phyloP scores from a whole-genome alignment of 202 grass and related monocot species.

The Hordeum pubiflorum region DNA sequence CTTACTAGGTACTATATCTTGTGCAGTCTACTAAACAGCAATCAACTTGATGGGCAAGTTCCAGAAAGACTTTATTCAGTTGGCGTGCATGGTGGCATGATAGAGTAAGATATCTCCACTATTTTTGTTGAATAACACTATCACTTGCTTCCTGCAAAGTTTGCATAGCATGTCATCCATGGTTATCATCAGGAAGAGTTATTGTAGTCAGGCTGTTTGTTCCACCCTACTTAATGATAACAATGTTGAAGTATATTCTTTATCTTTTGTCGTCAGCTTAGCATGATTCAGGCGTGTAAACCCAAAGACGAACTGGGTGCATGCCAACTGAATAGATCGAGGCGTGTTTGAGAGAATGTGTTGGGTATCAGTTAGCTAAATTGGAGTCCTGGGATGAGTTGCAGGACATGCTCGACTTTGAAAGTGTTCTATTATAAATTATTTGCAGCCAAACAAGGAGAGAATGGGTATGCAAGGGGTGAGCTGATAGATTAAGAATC shows the following conservation, averaged over 20 bases:
- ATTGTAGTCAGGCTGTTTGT: not conserved
- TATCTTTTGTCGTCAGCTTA: not conserved
- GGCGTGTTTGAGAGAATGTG: not conserved
- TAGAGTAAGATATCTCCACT: conserved; percentile 66
- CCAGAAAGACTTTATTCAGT: conserved; percentile 90
- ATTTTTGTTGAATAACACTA: not conserved
- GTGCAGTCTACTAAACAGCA: conserved; percentile 80
- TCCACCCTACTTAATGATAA: not conserved
- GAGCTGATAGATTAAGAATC: not conserved
- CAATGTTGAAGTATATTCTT: not conserved
- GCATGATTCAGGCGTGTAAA: not conserved
- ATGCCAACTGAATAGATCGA: not conserved
- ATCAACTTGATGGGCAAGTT: conserved; percentile 89
- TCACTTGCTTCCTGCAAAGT: not conserved
- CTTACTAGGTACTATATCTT: conserved; percentile 12
- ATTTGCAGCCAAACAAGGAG: not conserved
- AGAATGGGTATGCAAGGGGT: not conserved
- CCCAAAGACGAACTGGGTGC: not conserved
- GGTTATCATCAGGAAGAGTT: not conserved
- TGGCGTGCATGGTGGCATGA: conserved; percentile 86
- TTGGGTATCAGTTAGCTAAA: not conserved
- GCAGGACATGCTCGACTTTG: not conserved
- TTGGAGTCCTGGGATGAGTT: not conserved
- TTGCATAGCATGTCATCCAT: not conserved
- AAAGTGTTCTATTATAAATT: not conserved